Evolutionary conservation across 1,139 yeast genomes (phyloP).

Genomic region (Geotrichum histeridarum): DNA sequence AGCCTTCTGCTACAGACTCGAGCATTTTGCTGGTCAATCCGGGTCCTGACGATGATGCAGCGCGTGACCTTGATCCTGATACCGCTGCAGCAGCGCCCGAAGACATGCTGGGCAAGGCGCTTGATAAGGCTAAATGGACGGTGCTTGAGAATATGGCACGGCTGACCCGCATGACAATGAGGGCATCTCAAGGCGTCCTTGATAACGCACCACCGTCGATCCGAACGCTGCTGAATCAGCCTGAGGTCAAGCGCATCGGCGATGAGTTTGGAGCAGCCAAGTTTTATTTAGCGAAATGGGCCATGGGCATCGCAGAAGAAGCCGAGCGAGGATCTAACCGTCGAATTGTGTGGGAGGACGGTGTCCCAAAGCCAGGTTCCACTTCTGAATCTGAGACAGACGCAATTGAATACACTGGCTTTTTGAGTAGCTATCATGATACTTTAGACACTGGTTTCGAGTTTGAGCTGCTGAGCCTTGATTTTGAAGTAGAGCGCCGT

Average conservation of each 20-base stretch:
- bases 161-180: constrained; percentile 64
- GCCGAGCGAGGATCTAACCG: constrained; percentile 66
- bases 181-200: constrained; percentile 55
- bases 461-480: constrained; percentile 58
- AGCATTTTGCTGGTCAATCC: constrained; percentile 76
- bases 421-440: constrained; percentile 43
- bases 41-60: constrained; percentile 64
- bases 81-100: constrained; percentile 29
- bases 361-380: constrained; percentile 3
- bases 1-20: constrained; percentile 64
- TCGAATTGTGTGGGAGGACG: constrained; percentile 39
- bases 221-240: constrained; percentile 61
- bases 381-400: constrained; percentile 19
- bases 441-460: constrained; percentile 38
- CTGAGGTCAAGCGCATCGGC: constrained; percentile 74
- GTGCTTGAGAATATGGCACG: constrained; percentile 80
- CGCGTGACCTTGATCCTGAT: constrained; percentile 59
- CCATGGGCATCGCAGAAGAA: constrained; percentile 87
- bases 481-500: constrained; percentile 59
- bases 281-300: constrained; percentile 94
- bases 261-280: constrained; percentile 91
- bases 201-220: constrained; percentile 61
- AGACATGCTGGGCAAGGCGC: constrained; percentile 30
- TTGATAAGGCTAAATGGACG: constrained; percentile 78
- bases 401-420: constrained; percentile 46